These are phyloP conservation scores for Aegilops sharonensis DNA, from an alignment of 176 grass and related monocot genomes.

Conservation along the genomic window DNA sequence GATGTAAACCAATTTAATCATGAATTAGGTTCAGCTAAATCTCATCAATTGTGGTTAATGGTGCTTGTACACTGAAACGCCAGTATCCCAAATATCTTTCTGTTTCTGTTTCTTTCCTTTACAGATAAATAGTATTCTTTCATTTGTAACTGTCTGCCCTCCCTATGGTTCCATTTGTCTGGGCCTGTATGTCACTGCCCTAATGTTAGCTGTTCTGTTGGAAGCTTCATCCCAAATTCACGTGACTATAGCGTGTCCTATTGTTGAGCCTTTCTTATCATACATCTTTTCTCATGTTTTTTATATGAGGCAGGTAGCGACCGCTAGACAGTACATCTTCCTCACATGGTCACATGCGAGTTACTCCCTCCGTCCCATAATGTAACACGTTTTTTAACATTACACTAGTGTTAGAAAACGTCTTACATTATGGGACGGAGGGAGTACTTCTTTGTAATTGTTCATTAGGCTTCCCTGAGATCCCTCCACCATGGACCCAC, in stretches of 20 bases:
- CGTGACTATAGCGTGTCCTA: neutral
- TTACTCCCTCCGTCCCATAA: neutral
- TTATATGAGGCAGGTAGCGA: neutral
- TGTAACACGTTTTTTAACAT: no score
- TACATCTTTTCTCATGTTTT: neutral
- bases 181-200: neutral
- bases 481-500: neutral
- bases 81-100: neutral
- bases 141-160: neutral
- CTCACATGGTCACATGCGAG: neutral
- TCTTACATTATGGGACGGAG: no score
- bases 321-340: neutral
- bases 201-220: neutral
- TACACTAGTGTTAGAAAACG: no score
- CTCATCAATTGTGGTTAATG: conserved; percentile 1
- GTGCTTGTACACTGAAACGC: neutral
- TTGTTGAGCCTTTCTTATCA: neutral
- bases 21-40: conserved; percentile 4
- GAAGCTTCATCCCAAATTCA: neutral
- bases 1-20: neutral
- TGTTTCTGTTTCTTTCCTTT: neutral
- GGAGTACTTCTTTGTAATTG: neutral
- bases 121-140: neutral
- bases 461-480: neutral
- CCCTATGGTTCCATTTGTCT: neutral